A percentile compares a stretch with the other conserved stretches of the same genome.
These are phyloP conservation scores for Dictyophora rubrovolvata DNA, from an alignment of 768 basidiomycete genomes.

Conservation along the genomic window DNA sequence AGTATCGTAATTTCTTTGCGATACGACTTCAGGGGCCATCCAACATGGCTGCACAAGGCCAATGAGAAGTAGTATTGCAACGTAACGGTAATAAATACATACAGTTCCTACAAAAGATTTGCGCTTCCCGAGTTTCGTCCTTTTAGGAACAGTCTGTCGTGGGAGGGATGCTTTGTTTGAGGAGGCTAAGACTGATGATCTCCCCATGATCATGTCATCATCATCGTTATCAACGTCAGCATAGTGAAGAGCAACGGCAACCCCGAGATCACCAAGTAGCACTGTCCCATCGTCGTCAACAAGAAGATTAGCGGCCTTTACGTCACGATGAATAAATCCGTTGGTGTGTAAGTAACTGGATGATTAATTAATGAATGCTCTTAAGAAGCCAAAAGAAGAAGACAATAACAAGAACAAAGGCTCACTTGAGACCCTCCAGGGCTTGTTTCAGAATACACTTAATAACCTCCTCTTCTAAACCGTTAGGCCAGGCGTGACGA, in stretches of 20 bases:
- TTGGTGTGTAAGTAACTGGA: constrained; percentile 77
- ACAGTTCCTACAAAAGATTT: constrained; percentile 91
- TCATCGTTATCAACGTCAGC: constrained; percentile 24
- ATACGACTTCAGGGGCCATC: constrained; percentile 95
- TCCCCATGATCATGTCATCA: constrained; percentile 33
- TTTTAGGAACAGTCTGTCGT: not conserved
- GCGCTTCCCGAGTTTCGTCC: constrained; percentile 52
- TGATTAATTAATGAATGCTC: constrained; percentile 1
- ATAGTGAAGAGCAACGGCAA: constrained; percentile 64
- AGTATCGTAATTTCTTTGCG: constrained; percentile 73
- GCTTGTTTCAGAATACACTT: constrained; percentile 80
- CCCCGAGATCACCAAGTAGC: constrained; percentile 85
- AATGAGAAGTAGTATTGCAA: not conserved
- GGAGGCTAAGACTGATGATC: constrained; percentile 18
- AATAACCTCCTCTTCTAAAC: constrained; percentile 83
- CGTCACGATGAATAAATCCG: constrained; percentile 85
- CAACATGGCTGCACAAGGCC: constrained; percentile 57
- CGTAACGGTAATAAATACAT: constrained; percentile 17
- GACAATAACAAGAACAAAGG: constrained; percentile 15
- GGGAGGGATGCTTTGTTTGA: constrained; percentile 6
- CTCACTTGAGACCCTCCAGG: constrained; percentile 77
- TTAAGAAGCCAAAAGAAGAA: not conserved
- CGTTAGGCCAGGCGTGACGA: constrained; percentile 77
- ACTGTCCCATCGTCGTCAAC: constrained; percentile 88
- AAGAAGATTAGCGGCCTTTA: constrained; percentile 91